Percentiles rank a stretch among this genome's conserved stretches.
phyloP scores from a whole-genome alignment of 768 basidiomycete genomes.

The Tylopilus subfusipes region DNA sequence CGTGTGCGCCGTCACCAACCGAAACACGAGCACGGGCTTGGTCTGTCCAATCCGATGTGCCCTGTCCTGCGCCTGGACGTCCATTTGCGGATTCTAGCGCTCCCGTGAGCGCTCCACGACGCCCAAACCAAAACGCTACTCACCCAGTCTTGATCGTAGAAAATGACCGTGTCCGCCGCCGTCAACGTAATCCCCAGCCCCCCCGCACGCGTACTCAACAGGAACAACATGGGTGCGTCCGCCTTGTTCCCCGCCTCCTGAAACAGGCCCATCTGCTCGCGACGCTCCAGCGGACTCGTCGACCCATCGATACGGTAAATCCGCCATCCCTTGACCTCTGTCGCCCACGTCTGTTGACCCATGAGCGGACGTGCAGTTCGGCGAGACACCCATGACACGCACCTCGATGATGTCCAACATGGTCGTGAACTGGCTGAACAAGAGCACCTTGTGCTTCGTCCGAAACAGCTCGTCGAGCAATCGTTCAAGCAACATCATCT shows the following conservation, averaged over 20 bases:
- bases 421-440: conserved; percentile 92
- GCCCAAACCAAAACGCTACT: not conserved
- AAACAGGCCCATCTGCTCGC: conserved; percentile 81
- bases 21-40: conserved; percentile 83
- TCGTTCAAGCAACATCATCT: conserved; percentile 95
- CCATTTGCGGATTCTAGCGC: conserved; percentile 88
- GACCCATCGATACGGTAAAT: conserved; percentile 92
- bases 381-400: conserved; percentile 8
- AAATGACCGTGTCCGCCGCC: conserved; percentile 44
- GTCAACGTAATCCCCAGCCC: conserved; percentile 96
- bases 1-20: conserved; percentile 82
- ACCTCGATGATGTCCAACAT: conserved; percentile 97
- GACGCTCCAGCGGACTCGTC: conserved; percentile 75
- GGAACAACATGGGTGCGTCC: conserved; percentile 72
- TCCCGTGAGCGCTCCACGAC: not conserved
- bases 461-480: conserved; percentile 79
- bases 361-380: not conserved
- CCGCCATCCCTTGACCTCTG: conserved; percentile 73
- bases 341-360: conserved; percentile 61
- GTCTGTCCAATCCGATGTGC: conserved; percentile 97
- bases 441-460: conserved; percentile 77
- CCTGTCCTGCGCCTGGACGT: conserved; percentile 91
- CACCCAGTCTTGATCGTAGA: conserved; percentile 26
- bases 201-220: conserved; percentile 90
- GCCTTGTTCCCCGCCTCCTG: conserved; percentile 64